Percentiles rank a stretch among this genome's conserved stretches.
Evolutionary conservation across 352 stramenopile genomes (phyloP).

Genomic region (Phytopythium chamaehyphon): DNA sequence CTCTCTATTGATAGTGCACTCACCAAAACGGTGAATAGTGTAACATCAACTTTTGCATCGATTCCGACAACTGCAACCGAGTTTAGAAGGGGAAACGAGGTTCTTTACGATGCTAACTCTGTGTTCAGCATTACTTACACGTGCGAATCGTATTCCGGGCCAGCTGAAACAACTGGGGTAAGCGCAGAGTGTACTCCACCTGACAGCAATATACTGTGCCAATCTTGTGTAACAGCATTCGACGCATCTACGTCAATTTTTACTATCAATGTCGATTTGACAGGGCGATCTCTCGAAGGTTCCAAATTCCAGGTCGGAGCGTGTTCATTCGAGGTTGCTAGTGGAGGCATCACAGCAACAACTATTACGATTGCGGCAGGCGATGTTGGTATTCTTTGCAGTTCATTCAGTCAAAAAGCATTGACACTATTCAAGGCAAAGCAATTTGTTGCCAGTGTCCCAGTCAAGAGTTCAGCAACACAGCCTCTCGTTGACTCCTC

Average conservation of each 20-base stretch:
- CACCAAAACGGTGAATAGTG: not conserved
- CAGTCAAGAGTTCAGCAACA: constrained; percentile 35
- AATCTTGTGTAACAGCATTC: constrained; percentile 64
- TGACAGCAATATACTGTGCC: constrained; percentile 25
- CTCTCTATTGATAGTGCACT: constrained; percentile 33
- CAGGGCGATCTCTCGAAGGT: constrained; percentile 5
- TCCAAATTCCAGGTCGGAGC: constrained; percentile 43
- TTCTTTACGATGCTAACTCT: constrained; percentile 28
- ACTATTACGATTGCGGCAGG: constrained; percentile 29
- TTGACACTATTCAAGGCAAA: constrained; percentile 58
- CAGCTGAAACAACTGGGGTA: constrained; percentile 45
- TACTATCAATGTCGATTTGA: constrained; percentile 20
- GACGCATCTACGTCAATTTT: constrained; percentile 41
- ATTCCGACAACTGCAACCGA: constrained; percentile 39
- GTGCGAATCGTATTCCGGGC: constrained; percentile 85
- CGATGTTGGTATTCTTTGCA: constrained; percentile 55
- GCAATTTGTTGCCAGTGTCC: constrained; percentile 31
- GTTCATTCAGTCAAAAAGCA: constrained; percentile 27
- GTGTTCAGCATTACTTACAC: constrained; percentile 62
- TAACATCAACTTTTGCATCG: constrained; percentile 9
- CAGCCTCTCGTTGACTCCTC: constrained; percentile 31
- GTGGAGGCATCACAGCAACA: constrained; percentile 19
- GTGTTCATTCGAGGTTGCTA: constrained; percentile 53
- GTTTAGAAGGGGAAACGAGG: constrained; percentile 34
- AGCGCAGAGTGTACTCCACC: constrained; percentile 48